These are phyloP conservation scores for Tylopilus sp. DNA, from an alignment of 1,284 basidiomycete genomes.

Conservation along the genomic window DNA sequence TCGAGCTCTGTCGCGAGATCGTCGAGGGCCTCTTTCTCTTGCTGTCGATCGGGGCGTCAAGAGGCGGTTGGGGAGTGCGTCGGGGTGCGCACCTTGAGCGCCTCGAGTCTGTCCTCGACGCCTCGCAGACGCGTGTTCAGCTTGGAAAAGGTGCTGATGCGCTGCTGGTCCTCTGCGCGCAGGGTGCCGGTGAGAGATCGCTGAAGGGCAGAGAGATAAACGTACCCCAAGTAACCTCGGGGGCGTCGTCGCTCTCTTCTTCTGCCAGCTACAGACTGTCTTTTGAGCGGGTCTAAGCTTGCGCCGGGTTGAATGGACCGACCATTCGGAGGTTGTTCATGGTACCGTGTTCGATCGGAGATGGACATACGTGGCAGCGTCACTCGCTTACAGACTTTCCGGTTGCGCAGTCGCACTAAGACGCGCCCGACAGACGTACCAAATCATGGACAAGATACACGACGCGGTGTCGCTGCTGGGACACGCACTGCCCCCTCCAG, in stretches of 20 bases:
- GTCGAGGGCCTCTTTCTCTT: slow-evolving; percentile 91
- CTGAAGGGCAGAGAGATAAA: slow-evolving; percentile 7
- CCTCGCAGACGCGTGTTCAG: background rate
- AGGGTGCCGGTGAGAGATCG: background rate
- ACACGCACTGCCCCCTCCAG: slow-evolving; percentile 1
- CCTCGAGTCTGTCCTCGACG: background rate
- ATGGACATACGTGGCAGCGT: no score
- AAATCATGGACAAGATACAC: slow-evolving; percentile 8
- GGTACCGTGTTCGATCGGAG: background rate
- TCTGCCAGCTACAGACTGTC: slow-evolving; percentile 52
- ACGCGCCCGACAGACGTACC: no score
- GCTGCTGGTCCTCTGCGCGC: slow-evolving; percentile 77
- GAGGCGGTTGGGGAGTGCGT: background rate
- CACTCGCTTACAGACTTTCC: no score
- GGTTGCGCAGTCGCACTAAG: no score
- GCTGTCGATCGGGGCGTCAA: slow-evolving; percentile 39
- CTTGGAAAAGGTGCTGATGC: slow-evolving; percentile 84
- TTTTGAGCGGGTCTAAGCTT: no score
- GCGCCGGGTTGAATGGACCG: slow-evolving; percentile 10
- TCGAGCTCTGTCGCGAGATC: slow-evolving; percentile 78
- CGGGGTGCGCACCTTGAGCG: background rate
- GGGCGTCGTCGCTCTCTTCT: slow-evolving; percentile 77
- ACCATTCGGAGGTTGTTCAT: slow-evolving; percentile 57
- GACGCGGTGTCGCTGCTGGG: slow-evolving; percentile 11
- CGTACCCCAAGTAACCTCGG: slow-evolving; percentile 91